Percentiles rank a stretch among this genome's conserved stretches.
Evolutionary conservation across 192 early-diverging fungal species (phyloP).

Genomic region (Coemansia aciculifera): DNA sequence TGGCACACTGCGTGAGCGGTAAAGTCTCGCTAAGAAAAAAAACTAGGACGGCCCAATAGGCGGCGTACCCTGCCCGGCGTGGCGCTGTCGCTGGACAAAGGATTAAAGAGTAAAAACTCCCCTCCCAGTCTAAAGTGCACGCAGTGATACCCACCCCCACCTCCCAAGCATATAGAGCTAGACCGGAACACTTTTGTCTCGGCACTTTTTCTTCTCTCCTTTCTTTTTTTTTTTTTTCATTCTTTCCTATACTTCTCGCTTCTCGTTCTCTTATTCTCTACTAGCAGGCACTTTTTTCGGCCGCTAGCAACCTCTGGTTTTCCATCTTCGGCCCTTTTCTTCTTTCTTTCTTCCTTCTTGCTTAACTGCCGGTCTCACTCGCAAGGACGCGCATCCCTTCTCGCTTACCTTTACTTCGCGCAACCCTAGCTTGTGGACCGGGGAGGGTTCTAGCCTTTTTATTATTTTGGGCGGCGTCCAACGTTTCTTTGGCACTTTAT

Average conservation of each 20-base stretch:
- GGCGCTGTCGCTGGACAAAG: background rate
- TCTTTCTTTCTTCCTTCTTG: background rate
- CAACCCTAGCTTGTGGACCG: constrained; percentile 7
- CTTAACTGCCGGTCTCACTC: background rate
- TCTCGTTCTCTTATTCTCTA: too few relatives aligned
- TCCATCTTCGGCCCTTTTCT: background rate
- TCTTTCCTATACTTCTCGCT: too few relatives aligned
- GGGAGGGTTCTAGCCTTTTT: background rate
- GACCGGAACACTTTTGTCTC: background rate
- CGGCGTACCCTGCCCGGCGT: background rate
- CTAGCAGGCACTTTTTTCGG: background rate
- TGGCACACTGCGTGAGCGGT: background rate
- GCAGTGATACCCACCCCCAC: background rate
- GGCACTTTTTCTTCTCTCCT: background rate
- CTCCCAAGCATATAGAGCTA: constrained; percentile 4
- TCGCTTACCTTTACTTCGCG: background rate
- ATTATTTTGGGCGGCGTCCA: background rate
- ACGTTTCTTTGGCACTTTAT: background rate
- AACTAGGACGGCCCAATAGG: background rate
- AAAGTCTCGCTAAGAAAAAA: background rate
- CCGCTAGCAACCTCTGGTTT: background rate
- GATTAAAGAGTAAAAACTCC: constrained; percentile 1
- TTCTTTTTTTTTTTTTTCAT: background rate
- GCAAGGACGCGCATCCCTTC: background rate
- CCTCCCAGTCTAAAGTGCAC: background rate